A percentile compares a stretch with the other conserved stretches of the same genome.
Evolutionary conservation across 257 asterid genomes (phyloP).

Genomic region (Nemophila menziesii): DNA sequence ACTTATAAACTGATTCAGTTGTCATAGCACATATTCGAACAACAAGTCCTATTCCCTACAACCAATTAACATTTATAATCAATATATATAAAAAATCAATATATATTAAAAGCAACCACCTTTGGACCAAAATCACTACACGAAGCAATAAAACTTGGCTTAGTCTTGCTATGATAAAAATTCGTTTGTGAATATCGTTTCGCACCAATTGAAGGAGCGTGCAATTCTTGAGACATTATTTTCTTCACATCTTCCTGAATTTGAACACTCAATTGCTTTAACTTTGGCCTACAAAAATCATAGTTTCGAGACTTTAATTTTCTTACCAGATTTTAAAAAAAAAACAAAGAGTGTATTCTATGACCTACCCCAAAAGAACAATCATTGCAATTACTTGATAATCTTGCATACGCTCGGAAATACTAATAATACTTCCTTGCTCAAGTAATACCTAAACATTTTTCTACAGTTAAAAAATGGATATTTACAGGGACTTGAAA

Average conservation of each 20-base stretch:
- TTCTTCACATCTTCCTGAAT: slow-evolving; percentile 79
- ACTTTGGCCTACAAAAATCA: slow-evolving; percentile 53
- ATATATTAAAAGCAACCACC: slow-evolving; percentile 30
- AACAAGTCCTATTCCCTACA: slow-evolving; percentile 40
- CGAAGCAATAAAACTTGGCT: slow-evolving; percentile 66
- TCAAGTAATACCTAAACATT: slow-evolving; percentile 28
- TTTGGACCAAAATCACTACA: slow-evolving; percentile 79
- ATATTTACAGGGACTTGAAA: slow-evolving; percentile 1
- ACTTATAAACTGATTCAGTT: slow-evolving; percentile 70
- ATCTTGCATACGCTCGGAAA: slow-evolving; percentile 59
- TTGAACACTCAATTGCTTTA: slow-evolving; percentile 50
- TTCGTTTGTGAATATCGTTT: slow-evolving; percentile 12
- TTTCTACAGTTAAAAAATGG: not conserved
- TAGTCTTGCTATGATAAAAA: slow-evolving; percentile 12
- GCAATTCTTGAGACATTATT: slow-evolving; percentile 65
- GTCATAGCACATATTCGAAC: slow-evolving; percentile 69
- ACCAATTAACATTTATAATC: not conserved
- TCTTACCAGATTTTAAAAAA: not conserved
- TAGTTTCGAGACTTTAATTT: slow-evolving; percentile 5
- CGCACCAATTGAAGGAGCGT: slow-evolving; percentile 33
- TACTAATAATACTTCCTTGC: slow-evolving; percentile 37
- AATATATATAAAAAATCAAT: not conserved
- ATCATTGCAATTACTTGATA: slow-evolving; percentile 84
- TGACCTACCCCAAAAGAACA: slow-evolving; percentile 63
- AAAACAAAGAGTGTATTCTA: not conserved